Evolutionary conservation across 2,329 filamentous ascomycete species (phyloP), one percentile per base, ranked within the genome.

Genomic region (Trichoderma sp.): DNA sequence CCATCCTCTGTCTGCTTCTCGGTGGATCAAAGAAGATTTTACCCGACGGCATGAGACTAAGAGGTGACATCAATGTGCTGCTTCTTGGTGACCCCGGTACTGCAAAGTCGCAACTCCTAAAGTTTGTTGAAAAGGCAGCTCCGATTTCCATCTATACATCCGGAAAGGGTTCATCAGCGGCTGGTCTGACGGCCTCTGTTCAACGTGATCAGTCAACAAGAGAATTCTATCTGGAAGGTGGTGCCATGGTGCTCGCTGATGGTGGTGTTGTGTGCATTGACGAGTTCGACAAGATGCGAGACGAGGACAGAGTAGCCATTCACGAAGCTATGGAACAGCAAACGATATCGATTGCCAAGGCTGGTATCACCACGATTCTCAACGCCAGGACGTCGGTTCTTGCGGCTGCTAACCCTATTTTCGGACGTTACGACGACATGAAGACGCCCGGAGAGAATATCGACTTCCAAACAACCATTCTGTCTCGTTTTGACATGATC

Each of bases 291-390:
- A 99, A 99, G 86, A 99, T 99, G 96, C 89, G 96, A 74, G 96
- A 99, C 80, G 96, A 99, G 81, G 96, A 99, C 78, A 89, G 96
- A 76, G 96, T 98, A 7, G 96, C 96, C 2, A 99, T 99, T 76
- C 96, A 99, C 86, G 96, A 99, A 88, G 96, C 96, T 72, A 99
- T 99, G 96, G 96, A 99, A 81, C 96, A 99, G 84, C 96, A 99
- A 82, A 99, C 96, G 0, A 99, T 99, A 73, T 98, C 96, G 12
- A 98, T 99, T 77, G 96, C 96, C 74, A 98, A 99, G 84, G 96
- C 96, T 0, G 96, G 96, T 77, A 99, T 99, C 79, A 99, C 96
- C 0, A 99, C 96, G 0, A 98, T 99, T 74, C 88, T 99, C 68
- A 99, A 99, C 78, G 95, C 96, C 14, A 87, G 96, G 78, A 99